A percentile compares a stretch with the other conserved stretches of the same genome.
Evolutionary conservation across 257 asterid genomes (phyloP).

Genomic region (Jacaranda mimosifolia): DNA sequence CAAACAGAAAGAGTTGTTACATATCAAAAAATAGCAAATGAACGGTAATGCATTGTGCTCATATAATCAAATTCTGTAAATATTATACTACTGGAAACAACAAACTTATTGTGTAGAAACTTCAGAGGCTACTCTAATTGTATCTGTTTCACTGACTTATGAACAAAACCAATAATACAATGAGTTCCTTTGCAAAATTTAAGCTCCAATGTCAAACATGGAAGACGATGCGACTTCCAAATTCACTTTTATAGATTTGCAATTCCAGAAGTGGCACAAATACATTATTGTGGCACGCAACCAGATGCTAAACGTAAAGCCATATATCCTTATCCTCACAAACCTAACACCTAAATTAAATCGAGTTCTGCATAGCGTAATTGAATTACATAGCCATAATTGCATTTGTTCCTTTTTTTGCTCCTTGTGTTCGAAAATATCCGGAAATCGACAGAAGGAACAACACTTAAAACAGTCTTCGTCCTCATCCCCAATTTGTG

Average conservation of each 20-base stretch:
- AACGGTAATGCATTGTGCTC: neutral
- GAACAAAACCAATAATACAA: neutral
- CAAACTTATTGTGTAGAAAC: neutral
- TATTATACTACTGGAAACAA: neutral
- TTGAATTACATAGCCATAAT: constrained; percentile 12
- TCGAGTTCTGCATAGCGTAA: neutral
- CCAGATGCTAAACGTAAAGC: neutral
- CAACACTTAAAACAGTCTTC: constrained; percentile 5
- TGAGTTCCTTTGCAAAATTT: neutral
- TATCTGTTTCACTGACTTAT: neutral
- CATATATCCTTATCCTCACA: neutral
- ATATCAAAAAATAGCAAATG: neutral
- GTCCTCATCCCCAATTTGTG: neutral
- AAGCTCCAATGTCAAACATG: constrained; percentile 17
- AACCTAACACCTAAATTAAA: constrained; percentile 2
- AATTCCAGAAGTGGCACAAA: neutral
- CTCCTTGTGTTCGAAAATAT: neutral
- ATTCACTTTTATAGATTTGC: neutral
- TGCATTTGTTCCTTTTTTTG: neutral
- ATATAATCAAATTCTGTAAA: neutral
- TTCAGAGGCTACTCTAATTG: neutral
- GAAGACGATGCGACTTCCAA: constrained; percentile 8
- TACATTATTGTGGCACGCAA: neutral
- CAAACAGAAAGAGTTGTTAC: constrained; percentile 36
- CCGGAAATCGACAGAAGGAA: constrained; percentile 13